phyloP scores from a whole-genome alignment of 345 rosid genomes.

The Melastoma malabathricum region DNA sequence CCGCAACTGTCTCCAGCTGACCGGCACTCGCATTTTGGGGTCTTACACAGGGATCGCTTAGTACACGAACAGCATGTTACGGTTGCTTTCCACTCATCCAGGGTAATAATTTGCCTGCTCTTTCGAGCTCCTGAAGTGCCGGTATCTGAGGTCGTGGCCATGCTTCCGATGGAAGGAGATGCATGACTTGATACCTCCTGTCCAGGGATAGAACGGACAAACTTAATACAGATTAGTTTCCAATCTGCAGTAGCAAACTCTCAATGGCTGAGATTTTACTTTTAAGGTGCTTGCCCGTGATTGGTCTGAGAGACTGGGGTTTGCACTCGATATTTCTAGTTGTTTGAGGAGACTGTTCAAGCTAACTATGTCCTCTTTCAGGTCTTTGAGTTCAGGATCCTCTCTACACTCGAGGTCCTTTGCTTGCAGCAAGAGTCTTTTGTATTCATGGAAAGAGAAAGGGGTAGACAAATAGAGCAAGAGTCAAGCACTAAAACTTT shows the following conservation, averaged over 20 bases:
- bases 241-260: not conserved
- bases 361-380: slow-evolving; percentile 53
- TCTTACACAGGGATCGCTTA: slow-evolving; percentile 63
- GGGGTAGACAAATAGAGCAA: slow-evolving; percentile 6
- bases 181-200: slow-evolving; percentile 27
- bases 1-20: slow-evolving; percentile 54
- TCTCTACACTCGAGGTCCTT: slow-evolving; percentile 32
- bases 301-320: slow-evolving; percentile 24
- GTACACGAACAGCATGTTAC: slow-evolving; percentile 69
- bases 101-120: slow-evolving; percentile 16
- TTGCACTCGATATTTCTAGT: slow-evolving; percentile 41
- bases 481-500: not conserved
- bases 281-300: slow-evolving; percentile 19
- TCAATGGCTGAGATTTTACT: not conserved
- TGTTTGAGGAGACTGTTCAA: slow-evolving; percentile 48
- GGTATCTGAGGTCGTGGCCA: slow-evolving; percentile 12
- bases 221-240: too few species aligned
- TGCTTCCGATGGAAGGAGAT: slow-evolving; percentile 29
- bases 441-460: slow-evolving; percentile 3
- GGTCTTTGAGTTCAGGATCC: slow-evolving; percentile 52
- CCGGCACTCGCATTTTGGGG: slow-evolving; percentile 62
- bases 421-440: slow-evolving; percentile 34
- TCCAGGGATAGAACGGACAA: not conserved
- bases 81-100: slow-evolving; percentile 13
- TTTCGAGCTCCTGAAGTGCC: slow-evolving; percentile 26